Evolutionary conservation across 2,329 filamentous ascomycete species (phyloP).

Genomic region (Neurospora sp.): DNA sequence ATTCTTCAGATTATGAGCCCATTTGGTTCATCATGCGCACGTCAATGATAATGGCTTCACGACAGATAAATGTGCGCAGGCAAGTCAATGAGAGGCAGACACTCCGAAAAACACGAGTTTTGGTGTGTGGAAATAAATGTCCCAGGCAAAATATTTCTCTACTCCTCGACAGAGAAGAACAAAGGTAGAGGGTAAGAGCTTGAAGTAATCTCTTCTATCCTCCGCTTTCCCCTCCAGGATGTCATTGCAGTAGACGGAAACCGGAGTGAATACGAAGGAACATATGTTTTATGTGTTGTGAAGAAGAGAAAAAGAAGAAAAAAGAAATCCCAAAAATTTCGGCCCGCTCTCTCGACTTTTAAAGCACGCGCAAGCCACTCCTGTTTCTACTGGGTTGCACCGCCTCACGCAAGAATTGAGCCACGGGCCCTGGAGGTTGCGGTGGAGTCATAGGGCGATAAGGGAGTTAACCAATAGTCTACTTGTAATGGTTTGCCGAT

Average conservation of each 20-base stretch:
- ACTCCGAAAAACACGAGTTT: neutral
- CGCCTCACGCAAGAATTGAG: neutral
- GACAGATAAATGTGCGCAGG: neutral
- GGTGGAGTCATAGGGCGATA: neutral
- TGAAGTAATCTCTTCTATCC: conserved; percentile 45
- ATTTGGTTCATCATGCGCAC: neutral
- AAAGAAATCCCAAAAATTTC: conserved; percentile 6
- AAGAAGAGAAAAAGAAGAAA: conserved; percentile 23
- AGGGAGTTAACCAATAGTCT: neutral
- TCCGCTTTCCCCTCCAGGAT: conserved; percentile 61
- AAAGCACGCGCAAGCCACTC: neutral
- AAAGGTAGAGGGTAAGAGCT: conserved; percentile 42
- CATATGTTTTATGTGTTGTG: conserved; percentile 25
- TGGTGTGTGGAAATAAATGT: conserved; percentile 17
- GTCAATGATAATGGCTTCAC: neutral
- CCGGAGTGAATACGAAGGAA: conserved; percentile 63
- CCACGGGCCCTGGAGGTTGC: neutral
- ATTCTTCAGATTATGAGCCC: neutral
- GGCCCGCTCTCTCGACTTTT: neutral
- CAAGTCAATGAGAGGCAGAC: neutral
- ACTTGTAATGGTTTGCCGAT: neutral
- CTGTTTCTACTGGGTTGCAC: neutral
- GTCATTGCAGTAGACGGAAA: conserved; percentile 43
- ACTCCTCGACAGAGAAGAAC: conserved; percentile 22
- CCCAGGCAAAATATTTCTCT: conserved; percentile 27